phyloP scores from a whole-genome alignment of 805 yeast genomes.

The Lachancea dasiensis region DNA sequence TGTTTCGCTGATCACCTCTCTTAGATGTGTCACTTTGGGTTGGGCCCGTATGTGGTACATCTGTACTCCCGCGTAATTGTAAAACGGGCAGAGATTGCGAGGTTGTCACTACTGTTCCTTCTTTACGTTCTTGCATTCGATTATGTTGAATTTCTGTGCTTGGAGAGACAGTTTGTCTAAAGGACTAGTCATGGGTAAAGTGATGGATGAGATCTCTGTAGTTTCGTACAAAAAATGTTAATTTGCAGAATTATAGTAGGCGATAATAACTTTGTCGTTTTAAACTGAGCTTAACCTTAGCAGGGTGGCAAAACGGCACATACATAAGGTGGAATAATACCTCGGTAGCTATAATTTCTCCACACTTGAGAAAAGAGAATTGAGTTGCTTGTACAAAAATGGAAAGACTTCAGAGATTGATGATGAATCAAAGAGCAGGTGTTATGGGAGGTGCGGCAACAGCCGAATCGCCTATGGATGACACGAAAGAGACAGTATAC shows the following conservation, averaged over 20 bases:
- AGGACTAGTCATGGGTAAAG: no score
- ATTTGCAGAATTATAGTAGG: no score
- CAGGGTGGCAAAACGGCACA: no score
- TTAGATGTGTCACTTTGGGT: constrained; percentile 4
- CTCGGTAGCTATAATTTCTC: background rate
- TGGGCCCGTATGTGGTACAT: constrained; percentile 1
- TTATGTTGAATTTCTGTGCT: background rate
- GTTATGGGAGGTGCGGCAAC: constrained; percentile 44
- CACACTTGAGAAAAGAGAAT: background rate
- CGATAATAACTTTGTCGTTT: no score
- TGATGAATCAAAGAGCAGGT: constrained; percentile 37
- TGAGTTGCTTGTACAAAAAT: constrained; percentile 15
- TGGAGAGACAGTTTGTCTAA: background rate
- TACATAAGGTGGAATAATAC: background rate
- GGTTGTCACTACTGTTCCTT: constrained; percentile 14
- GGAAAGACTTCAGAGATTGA: constrained; percentile 40
- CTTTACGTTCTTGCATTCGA: background rate
- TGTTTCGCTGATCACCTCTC: constrained; percentile 31
- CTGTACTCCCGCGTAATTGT: constrained; percentile 20
- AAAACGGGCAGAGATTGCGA: constrained; percentile 21
- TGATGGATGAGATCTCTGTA: no score
- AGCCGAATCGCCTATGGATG: constrained; percentile 77
- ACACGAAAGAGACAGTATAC: constrained; percentile 93
- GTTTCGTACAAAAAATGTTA: no score
- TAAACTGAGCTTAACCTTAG: no score